Conservation (phyloP, 148 eudicot species). For the Camellia lanceoleosa region DNA sequence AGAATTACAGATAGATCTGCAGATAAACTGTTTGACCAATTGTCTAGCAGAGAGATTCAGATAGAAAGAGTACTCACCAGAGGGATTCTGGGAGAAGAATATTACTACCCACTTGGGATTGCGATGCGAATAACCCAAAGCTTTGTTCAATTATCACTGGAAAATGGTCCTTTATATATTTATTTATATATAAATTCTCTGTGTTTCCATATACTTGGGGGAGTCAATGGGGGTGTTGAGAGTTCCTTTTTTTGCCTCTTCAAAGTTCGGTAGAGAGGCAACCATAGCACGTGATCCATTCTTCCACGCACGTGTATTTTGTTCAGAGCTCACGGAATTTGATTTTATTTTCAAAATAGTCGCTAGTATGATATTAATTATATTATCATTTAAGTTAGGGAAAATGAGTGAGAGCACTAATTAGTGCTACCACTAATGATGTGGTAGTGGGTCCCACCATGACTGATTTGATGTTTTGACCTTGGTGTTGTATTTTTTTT, state of each 20-base stretch:
- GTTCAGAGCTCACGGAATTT: neutral
- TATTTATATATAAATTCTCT: neutral
- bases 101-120: neutral
- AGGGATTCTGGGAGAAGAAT: neutral
- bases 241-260: neutral
- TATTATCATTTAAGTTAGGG: too few species aligned
- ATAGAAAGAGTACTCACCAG: neutral
- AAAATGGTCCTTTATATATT: neutral
- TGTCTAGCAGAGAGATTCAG: neutral
- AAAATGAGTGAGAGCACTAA: too few species aligned
- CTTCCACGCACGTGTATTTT: neutral
- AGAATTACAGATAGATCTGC: neutral
- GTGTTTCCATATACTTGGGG: neutral
- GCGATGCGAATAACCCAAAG: conserved; percentile 1
- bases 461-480: too few species aligned
- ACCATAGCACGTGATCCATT: neutral
- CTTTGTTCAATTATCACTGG: neutral
- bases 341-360: too few species aligned
- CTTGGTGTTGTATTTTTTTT: too few species aligned
- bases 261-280: neutral
- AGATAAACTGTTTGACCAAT: neutral
- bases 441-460: too few species aligned
- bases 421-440: too few species aligned
- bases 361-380: too few species aligned
- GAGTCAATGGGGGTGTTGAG: neutral